Conservation (phyloP, 192 early-diverging fungal genomes). For the Coemansia aciculifera region DNA sequence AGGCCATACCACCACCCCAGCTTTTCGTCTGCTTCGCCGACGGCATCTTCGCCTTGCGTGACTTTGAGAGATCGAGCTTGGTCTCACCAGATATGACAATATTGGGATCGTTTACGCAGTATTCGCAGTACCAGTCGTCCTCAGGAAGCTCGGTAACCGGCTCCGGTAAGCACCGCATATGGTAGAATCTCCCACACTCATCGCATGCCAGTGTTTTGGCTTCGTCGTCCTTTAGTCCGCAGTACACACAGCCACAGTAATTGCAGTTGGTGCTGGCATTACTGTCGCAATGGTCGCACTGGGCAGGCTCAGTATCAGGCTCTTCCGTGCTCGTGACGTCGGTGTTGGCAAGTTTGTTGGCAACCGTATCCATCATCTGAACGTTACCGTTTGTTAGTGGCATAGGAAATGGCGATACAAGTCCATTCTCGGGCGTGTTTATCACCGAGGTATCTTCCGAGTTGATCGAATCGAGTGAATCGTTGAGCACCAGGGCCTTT, state of each 20-base stretch:
- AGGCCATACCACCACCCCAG: conserved; percentile 63
- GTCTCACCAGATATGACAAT: conserved; percentile 46
- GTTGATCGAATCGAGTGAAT: background rate
- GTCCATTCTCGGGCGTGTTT: background rate
- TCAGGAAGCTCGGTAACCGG: conserved; percentile 45
- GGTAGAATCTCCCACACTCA: conserved; percentile 60
- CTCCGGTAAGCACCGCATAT: conserved; percentile 54
- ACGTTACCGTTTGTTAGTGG: background rate
- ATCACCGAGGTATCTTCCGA: background rate
- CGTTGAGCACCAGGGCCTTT: conserved; percentile 4
- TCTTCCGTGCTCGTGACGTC: background rate
- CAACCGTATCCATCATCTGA: background rate
- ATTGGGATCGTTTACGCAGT: conserved; percentile 53
- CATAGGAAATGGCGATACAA: background rate
- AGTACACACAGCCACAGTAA: conserved; percentile 57
- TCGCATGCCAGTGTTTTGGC: conserved; percentile 61
- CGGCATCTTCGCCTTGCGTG: conserved; percentile 53
- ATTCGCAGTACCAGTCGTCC: conserved; percentile 59
- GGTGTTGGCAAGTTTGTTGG: background rate
- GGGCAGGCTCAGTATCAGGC: background rate
- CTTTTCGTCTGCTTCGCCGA: conserved; percentile 58
- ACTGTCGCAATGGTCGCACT: conserved; percentile 49
- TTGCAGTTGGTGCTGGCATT: conserved; percentile 29
- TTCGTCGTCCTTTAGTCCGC: conserved; percentile 59
- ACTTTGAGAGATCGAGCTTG: conserved; percentile 43